Conservation (phyloP, 2,329 filamentous ascomycete genomes). For the Hypoxylon sp. region DNA sequence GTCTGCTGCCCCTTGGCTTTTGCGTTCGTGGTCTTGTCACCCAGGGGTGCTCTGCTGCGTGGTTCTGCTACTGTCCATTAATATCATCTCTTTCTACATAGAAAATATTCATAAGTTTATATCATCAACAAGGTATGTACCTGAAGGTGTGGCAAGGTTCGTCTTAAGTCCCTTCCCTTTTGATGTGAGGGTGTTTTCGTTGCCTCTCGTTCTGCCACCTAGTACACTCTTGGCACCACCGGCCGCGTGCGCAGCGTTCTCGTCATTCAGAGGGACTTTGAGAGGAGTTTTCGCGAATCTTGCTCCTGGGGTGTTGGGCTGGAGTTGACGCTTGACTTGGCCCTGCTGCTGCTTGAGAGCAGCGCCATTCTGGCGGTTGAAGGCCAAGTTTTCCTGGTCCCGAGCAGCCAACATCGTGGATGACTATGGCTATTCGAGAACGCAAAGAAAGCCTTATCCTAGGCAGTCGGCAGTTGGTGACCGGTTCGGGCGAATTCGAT, state of each 20-base stretch:
- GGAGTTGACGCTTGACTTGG: constrained; percentile 51
- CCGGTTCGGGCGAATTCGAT: constrained; percentile 5
- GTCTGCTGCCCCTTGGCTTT: constrained; percentile 79
- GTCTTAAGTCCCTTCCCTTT: constrained; percentile 65
- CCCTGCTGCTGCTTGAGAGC: constrained; percentile 76
- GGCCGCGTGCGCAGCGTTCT: constrained; percentile 76
- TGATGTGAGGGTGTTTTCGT: constrained; percentile 66
- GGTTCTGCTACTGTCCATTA: constrained; percentile 61
- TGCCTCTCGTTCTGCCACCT: constrained; percentile 67
- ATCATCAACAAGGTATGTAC: constrained; percentile 62
- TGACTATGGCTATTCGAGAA: constrained; percentile 24
- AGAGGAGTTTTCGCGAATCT: constrained; percentile 86
- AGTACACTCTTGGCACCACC: constrained; percentile 70
- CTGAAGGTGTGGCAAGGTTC: constrained; percentile 82
- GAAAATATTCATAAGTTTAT: neutral
- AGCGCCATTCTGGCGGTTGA: constrained; percentile 77
- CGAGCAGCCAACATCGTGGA: constrained; percentile 78
- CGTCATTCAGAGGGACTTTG: constrained; percentile 82
- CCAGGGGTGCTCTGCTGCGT: constrained; percentile 82
- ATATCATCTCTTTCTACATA: neutral
- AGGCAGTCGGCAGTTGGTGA: neutral
- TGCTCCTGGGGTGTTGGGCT: constrained; percentile 78
- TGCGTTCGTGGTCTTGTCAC: constrained; percentile 96
- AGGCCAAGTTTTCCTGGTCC: constrained; percentile 90
- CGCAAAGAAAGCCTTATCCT: neutral